phyloP scores from a whole-genome alignment of 1,284 basidiomycete genomes.

The Rhizoctonia solani region DNA sequence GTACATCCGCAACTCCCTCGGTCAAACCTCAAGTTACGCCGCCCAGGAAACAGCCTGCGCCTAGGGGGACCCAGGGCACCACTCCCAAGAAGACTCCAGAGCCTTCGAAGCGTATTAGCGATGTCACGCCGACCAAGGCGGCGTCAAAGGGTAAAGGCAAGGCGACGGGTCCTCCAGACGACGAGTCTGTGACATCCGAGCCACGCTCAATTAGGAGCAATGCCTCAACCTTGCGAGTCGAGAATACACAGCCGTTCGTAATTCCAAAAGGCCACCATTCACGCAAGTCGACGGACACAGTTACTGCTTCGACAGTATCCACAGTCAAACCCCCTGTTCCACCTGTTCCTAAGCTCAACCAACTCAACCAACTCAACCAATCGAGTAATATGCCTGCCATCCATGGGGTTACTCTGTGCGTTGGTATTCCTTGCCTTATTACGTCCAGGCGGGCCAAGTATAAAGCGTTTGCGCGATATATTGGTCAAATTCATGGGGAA shows the following conservation, averaged over 20 bases:
- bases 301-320: conserved; percentile 43
- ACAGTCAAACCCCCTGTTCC: conserved; percentile 35
- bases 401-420: conserved; percentile 73
- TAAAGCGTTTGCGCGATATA: conserved; percentile 84
- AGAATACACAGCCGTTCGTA: not conserved
- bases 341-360: conserved; percentile 10
- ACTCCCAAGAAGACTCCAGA: conserved; percentile 7
- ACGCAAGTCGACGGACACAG: conserved; percentile 47
- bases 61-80: not conserved
- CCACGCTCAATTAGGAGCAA: conserved; percentile 16
- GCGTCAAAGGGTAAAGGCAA: conserved; percentile 23
- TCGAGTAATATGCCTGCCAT: conserved; percentile 42
- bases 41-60: conserved; percentile 15
- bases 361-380: not conserved
- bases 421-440: conserved; percentile 92
- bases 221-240: conserved; percentile 19
- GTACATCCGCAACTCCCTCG: not conserved
- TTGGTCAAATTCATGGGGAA: conserved; percentile 81
- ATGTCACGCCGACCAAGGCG: conserved; percentile 5
- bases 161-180: conserved; percentile 8
- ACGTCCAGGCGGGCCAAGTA: conserved; percentile 80
- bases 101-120: not conserved
- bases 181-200: conserved; percentile 18
- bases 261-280: conserved; percentile 14
- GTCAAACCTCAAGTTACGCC: conserved; percentile 17